These are phyloP conservation scores for Dictyostelium citrinum DNA, from an alignment of 78 protist genomes.

Conservation along the genomic window DNA sequence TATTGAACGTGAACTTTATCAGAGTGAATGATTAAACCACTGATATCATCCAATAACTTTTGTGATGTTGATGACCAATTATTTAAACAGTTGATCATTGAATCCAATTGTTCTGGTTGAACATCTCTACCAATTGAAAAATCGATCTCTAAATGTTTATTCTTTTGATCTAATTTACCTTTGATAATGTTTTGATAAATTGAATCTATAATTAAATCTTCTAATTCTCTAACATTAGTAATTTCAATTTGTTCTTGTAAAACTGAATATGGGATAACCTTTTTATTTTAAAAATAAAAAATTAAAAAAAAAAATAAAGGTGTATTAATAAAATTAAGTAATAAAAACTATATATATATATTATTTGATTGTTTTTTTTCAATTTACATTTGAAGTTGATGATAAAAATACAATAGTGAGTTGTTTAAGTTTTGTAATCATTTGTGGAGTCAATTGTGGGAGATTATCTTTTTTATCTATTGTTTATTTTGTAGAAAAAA, in stretches of 20 bases:
- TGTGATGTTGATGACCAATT: conserved; percentile 47
- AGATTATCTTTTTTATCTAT: conserved; percentile 49
- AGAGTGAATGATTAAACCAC: neutral
- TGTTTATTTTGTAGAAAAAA: no score
- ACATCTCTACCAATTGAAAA: conserved; percentile 81
- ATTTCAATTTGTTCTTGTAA: conserved; percentile 59
- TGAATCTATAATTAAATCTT: conserved; percentile 76
- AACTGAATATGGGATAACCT: conserved; percentile 57
- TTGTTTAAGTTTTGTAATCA: conserved; percentile 67
- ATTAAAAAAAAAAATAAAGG: neutral
- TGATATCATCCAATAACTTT: neutral
- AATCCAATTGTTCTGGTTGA: conserved; percentile 14
- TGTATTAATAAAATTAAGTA: neutral
- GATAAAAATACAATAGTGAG: conserved; percentile 78
- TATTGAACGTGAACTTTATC: conserved; percentile 47
- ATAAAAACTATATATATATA: neutral
- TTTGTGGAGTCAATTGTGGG: conserved; percentile 59
- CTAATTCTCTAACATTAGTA: conserved; percentile 72
- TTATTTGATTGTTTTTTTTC: neutral
- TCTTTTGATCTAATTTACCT: conserved; percentile 79
- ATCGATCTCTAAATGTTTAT: conserved; percentile 75
- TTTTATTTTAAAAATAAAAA: neutral
- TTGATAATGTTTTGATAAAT: conserved; percentile 75
- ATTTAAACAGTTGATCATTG: conserved; percentile 18
- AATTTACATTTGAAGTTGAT: conserved; percentile 43